These are phyloP conservation scores for Botrytis pseudocinerea DNA, from an alignment of 2,329 filamentous ascomycete genomes.

Conservation along the genomic window DNA sequence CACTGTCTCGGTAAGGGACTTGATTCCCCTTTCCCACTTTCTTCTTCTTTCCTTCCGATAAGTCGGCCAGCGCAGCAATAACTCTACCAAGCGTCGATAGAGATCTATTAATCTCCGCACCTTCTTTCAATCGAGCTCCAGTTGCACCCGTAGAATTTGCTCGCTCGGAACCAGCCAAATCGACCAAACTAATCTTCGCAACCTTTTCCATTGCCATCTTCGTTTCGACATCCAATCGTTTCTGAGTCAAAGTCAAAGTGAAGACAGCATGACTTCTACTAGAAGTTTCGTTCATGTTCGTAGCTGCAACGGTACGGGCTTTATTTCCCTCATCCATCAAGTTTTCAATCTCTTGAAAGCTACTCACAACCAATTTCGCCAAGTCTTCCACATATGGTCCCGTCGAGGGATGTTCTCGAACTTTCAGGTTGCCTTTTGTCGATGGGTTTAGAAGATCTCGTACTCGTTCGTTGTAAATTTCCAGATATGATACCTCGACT, in stretches of 20 bases:
- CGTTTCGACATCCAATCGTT: slow-evolving; percentile 84
- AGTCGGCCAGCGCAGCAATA: slow-evolving; percentile 90
- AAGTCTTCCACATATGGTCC: slow-evolving; percentile 98
- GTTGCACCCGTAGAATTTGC: slow-evolving; percentile 97
- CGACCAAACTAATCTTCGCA: slow-evolving; percentile 95
- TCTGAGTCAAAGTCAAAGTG: slow-evolving; percentile 92
- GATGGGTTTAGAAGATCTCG: slow-evolving; percentile 92
- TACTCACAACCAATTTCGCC: slow-evolving; percentile 89
- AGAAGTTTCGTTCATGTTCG: slow-evolving; percentile 99
- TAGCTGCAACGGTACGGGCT: slow-evolving; percentile 93
- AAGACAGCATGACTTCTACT: slow-evolving; percentile 98
- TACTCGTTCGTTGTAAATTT: slow-evolving; percentile 98
- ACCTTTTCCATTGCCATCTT: slow-evolving; percentile 98
- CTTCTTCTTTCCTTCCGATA: slow-evolving; percentile 82
- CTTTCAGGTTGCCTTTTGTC: slow-evolving; percentile 94
- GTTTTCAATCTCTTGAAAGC: slow-evolving; percentile 93
- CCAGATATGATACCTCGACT: slow-evolving; percentile 95
- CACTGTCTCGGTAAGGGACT: slow-evolving; percentile 95
- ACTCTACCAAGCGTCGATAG: slow-evolving; percentile 95
- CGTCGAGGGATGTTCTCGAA: slow-evolving; percentile 95
- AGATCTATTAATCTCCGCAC: slow-evolving; percentile 97
- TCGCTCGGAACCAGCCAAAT: slow-evolving; percentile 95
- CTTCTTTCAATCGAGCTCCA: slow-evolving; percentile 91
- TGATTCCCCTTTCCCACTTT: slow-evolving; percentile 69
- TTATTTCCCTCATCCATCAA: slow-evolving; percentile 99